Conservation (phyloP, 2,329 filamentous ascomycete species). For the Bipolaris cookei region DNA sequence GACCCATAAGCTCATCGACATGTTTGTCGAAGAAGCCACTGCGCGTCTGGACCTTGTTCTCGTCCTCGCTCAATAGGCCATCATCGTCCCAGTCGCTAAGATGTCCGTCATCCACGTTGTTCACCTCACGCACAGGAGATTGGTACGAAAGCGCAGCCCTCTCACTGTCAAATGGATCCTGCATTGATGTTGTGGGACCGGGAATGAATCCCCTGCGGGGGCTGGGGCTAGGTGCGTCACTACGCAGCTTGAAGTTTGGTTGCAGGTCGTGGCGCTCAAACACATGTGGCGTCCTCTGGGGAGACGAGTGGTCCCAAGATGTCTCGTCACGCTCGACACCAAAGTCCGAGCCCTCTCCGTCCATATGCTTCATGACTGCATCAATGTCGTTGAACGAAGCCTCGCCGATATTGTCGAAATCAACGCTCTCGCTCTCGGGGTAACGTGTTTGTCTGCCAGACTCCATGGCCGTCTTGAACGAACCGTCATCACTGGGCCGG, state of each 20-base stretch:
- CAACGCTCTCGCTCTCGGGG: constrained; percentile 47
- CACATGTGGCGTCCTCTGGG: constrained; percentile 41
- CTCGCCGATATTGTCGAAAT: constrained; percentile 45
- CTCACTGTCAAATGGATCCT: constrained; percentile 68
- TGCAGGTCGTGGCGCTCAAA: constrained; percentile 42
- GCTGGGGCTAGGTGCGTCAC: constrained; percentile 76
- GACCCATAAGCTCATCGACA: constrained; percentile 84
- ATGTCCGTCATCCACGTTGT: constrained; percentile 67
- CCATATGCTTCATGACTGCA: constrained; percentile 86
- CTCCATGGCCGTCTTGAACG: constrained; percentile 48
- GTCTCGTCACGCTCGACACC: constrained; percentile 70
- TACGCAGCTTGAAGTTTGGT: constrained; percentile 59
- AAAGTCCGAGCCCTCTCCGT: constrained; percentile 73
- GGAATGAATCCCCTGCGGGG: constrained; percentile 60
- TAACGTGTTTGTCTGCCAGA: constrained; percentile 42
- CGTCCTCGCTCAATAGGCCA: constrained; percentile 74
- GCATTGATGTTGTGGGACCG: constrained; percentile 47
- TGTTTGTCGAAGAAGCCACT: constrained; percentile 90
- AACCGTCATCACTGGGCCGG: constrained; percentile 50
- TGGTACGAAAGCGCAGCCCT: constrained; percentile 62
- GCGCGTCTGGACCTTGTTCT: constrained; percentile 79
- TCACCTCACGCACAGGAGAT: constrained; percentile 67
- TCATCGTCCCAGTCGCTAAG: constrained; percentile 93
- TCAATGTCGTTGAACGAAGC: constrained; percentile 83
- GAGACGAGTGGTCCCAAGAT: constrained; percentile 48